Base-by-base conservation (phyloP, 768 basidiomycete species). In the Serendipita sp. region DNA sequence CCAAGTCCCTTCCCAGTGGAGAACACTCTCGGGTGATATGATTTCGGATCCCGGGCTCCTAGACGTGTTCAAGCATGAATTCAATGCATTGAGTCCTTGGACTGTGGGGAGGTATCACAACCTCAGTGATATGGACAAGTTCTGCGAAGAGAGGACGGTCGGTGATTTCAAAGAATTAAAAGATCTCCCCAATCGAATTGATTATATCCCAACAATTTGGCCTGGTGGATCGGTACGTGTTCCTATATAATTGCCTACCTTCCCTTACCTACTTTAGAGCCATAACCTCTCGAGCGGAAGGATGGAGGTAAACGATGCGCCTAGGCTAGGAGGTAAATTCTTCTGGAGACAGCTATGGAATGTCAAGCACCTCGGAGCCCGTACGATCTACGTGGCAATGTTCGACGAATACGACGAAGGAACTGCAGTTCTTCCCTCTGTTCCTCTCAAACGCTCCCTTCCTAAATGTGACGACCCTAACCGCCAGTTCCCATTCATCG, bases 401-500 rank as follows among this genome's bases (percentile, higher is more conserved):
- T 91, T 89, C 88, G 89, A 91, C 69, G 89, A 90, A 72, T 90
- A 90, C 68, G 88, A 91, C 69, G 88, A 90, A 76, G 89, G 90
- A 44, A 91, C 89, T 0, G 88, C 84, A 1, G 81, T 89, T 67
- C 81, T 92, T 78, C 90, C 90, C 4, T 80, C 83, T 13, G 81
- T 89, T 1, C 71, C 82, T 46, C 76, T 78, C 65, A 82, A 83
- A 66, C 74, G 79, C 3, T 75, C 80, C 60, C 76, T 89, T 2
- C 90, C 89, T 8, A 75, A 78, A 64, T 60, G 56, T 32, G 35
- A 30, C 8, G 56, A 60, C n/a, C 56, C 56, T 5, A 79, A 80
- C n/a, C 79, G 83, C 16, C 75, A 78, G 63, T 83, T 77, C 69
- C 77, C 62, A 11, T 73, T 72, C 58, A 56, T 91, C 68, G 85